Base-by-base conservation (phyloP, 2,329 filamentous ascomycete genomes). In the Penicillium sp. region DNA sequence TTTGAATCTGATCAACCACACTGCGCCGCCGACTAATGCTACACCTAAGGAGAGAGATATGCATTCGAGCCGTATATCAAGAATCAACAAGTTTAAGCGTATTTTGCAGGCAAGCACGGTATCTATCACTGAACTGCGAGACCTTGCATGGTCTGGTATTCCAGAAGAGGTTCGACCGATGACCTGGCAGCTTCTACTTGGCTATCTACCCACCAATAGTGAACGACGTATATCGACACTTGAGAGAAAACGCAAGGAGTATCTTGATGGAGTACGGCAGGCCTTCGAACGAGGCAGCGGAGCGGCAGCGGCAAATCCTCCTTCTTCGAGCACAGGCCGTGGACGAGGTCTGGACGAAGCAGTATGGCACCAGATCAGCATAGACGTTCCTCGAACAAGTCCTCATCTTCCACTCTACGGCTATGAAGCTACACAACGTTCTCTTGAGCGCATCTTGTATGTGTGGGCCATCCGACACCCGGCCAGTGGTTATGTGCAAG, bases 281-380 rank as follows among this genome's bases (percentile, higher is more conserved):
- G 82, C 83, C 2, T 86, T 87, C 65, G 82, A 84, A 51, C 76
- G 80, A 38, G 78, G 79, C 6, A 79, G 71, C 18, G 72, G 74
- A 26, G 70, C 68, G 34, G 66, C 73, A 15, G 70, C 74, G n/a
- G 57, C 59, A 23, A 78, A 75, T 28, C 71, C 76, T 1, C 67
- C 69, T 29, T 65, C 72, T 38, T 73, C 77, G 7, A 67, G 58
- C 29, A 69, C 73, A 12, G 81, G 84, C 41, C 79, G 81, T 57
- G 84, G 85, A 2, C 83, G 89, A 49, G 93, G 92, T 2, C 76
- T 99, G 16, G 95, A 99, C 64, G 94, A 99, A 76, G 88, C 90
- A n/a, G 86, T 99, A 53, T 99, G 94, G 94, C 94, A 99, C 76
- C 94, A 99, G 69, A 97, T 99, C 74, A 96, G 91, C 73, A 99